Percentiles rank a stretch among this genome's conserved stretches.
These are phyloP conservation scores for Fraxinus sp. DNA, from an alignment of 305 asterid species.

Conservation along the genomic window DNA sequence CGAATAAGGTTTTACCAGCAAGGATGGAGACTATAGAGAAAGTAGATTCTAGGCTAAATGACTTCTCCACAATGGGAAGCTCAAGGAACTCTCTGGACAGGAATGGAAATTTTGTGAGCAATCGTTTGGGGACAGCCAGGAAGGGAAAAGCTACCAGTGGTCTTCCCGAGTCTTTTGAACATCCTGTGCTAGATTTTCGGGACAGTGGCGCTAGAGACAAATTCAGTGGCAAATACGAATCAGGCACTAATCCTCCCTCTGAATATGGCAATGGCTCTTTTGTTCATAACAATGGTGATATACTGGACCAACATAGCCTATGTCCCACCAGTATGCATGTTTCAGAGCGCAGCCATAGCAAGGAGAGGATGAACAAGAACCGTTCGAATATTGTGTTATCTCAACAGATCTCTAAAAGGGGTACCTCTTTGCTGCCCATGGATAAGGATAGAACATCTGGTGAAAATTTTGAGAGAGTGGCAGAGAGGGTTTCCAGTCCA, in stretches of 20 bases:
- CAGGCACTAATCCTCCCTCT: slow-evolving; percentile 23
- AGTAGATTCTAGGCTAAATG: slow-evolving; percentile 36
- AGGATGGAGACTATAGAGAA: slow-evolving; percentile 34
- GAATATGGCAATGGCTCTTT: slow-evolving; percentile 25
- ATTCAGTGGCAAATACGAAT: slow-evolving; percentile 15
- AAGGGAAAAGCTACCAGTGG: slow-evolving; percentile 34
- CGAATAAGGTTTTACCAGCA: slow-evolving; percentile 38
- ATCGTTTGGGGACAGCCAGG: slow-evolving; percentile 29
- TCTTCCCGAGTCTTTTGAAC: slow-evolving; percentile 23
- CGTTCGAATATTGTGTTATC: slow-evolving; percentile 11
- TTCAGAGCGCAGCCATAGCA: slow-evolving; percentile 24
- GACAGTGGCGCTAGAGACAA: slow-evolving; percentile 27
- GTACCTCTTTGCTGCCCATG: slow-evolving; percentile 32
- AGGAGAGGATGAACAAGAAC: slow-evolving; percentile 28
- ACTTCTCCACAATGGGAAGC: slow-evolving; percentile 34
- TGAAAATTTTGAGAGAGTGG: slow-evolving; percentile 18
- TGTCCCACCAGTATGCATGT: slow-evolving; percentile 22
- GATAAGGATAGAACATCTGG: slow-evolving; percentile 25
- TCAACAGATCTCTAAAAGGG: slow-evolving; percentile 36
- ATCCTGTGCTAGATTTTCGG: slow-evolving; percentile 30
- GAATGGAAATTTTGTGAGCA: slow-evolving; percentile 40
- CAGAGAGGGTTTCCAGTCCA: slow-evolving; percentile 29
- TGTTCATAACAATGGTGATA: slow-evolving; percentile 28
- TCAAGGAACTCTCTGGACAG: slow-evolving; percentile 36
- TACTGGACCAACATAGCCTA: slow-evolving; percentile 22